Percentiles rank a stretch among this genome's conserved stretches.
These are phyloP conservation scores for Benincasa hispida DNA, from an alignment of 306 rosid genomes.

Conservation along the genomic window DNA sequence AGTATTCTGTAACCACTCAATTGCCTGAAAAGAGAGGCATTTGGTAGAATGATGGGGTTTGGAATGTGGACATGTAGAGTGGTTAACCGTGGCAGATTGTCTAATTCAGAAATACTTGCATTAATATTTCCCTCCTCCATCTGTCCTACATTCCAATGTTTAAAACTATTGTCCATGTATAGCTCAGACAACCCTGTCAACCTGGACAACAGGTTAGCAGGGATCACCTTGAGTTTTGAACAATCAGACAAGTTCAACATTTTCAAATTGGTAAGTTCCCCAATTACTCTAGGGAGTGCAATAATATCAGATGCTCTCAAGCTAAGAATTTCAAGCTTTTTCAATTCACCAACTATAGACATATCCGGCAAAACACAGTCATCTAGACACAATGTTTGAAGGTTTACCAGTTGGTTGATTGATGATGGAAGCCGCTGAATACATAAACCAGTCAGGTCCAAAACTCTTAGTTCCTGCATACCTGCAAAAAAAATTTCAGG, in stretches of 20 bases:
- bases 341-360: slow-evolving; percentile 19
- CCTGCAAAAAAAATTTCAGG: slow-evolving; percentile 1
- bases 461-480: slow-evolving; percentile 8
- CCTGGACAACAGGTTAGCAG: slow-evolving; percentile 14
- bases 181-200: slow-evolving; percentile 26
- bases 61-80: slow-evolving; percentile 19
- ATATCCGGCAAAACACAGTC: slow-evolving; percentile 6
- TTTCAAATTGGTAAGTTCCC: slow-evolving; percentile 16
- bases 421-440: slow-evolving; percentile 3
- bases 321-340: slow-evolving; percentile 30
- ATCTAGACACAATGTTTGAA: slow-evolving; percentile 25
- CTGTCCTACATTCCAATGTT: slow-evolving; percentile 12
- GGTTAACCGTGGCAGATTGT: slow-evolving; percentile 7
- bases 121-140: not conserved
- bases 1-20: slow-evolving; percentile 17
- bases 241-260: slow-evolving; percentile 29
- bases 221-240: slow-evolving; percentile 18
- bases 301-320: slow-evolving; percentile 13
- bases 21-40: slow-evolving; percentile 8
- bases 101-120: slow-evolving; percentile 19
- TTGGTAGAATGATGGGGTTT: not conserved
- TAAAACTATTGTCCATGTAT: slow-evolving; percentile 21
- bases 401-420: not conserved
- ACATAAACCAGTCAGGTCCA: not conserved
- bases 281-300: slow-evolving; percentile 17